phyloP scores from a whole-genome alignment of 768 basidiomycete species.

The Tulasnella calospora region DNA sequence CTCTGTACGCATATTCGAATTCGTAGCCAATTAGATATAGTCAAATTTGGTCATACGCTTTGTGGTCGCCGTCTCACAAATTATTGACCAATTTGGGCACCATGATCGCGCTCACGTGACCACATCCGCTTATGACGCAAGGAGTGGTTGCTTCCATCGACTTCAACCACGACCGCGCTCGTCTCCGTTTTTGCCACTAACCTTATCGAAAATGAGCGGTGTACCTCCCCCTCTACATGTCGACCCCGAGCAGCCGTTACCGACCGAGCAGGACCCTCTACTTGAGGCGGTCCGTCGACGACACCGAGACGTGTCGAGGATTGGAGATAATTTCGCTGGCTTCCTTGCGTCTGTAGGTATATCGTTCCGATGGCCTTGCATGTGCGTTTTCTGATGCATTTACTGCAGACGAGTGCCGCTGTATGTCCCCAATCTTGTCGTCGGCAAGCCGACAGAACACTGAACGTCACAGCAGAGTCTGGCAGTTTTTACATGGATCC shows the following conservation, averaged over 20 bases:
- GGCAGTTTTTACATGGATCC: constrained; percentile 21
- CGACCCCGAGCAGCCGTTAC: neutral
- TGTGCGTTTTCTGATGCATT: neutral
- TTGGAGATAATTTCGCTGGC: neutral
- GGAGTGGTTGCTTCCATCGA: neutral
- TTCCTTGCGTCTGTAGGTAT: neutral
- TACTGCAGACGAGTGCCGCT: neutral
- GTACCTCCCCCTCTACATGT: constrained; percentile 2
- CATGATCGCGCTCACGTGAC: neutral
- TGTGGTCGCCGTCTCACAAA: neutral
- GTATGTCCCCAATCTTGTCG: neutral
- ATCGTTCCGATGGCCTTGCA: no score
- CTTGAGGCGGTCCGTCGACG: neutral
- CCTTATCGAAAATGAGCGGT: neutral
- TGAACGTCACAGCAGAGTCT: neutral
- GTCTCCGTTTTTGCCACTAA: neutral
- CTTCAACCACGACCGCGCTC: neutral
- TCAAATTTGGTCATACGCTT: neutral
- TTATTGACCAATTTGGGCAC: no score
- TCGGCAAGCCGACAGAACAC: neutral
- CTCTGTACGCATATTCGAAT: neutral
- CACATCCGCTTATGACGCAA: neutral
- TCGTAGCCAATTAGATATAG: neutral
- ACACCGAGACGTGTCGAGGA: neutral
- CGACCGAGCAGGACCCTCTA: constrained; percentile 6